phyloP scores from a whole-genome alignment of 495 filamentous ascomycete genomes.

The Astrothelium subdiscretum region DNA sequence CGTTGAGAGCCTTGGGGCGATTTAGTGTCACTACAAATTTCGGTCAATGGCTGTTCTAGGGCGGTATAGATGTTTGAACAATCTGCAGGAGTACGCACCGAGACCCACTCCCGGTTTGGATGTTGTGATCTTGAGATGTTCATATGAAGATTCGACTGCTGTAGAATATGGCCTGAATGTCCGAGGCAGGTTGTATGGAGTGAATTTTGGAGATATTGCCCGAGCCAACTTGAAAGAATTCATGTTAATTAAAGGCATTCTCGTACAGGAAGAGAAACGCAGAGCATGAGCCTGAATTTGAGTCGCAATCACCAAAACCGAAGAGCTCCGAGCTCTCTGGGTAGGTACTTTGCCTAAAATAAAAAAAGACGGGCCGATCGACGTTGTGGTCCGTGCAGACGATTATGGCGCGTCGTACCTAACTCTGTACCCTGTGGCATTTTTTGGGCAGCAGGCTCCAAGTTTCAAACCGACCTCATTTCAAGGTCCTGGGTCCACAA shows the following conservation, averaged over 20 bases:
- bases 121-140: conserved; percentile 66
- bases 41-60: neutral
- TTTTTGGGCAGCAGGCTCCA: neutral
- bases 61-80: neutral
- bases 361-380: too few species aligned
- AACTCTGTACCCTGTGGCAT: neutral
- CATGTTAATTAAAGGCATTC: neutral
- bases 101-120: conserved; percentile 83
- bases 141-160: conserved; percentile 47
- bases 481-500: neutral
- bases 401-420: too few species aligned
- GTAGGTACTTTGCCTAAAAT: too few species aligned
- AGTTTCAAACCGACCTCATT: neutral
- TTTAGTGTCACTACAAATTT: conserved; percentile 67
- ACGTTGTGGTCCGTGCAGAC: too few species aligned
- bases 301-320: neutral
- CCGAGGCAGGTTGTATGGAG: conserved; percentile 32
- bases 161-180: conserved; percentile 40
- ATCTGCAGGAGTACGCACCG: conserved; percentile 42
- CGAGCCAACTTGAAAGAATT: conserved; percentile 26
- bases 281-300: neutral
- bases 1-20: conserved; percentile 90
- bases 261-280: neutral
- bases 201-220: conserved; percentile 48
- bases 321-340: neutral